Conservation (phyloP, 345 rosid species). For the Cochlearia excelsa region DNA sequence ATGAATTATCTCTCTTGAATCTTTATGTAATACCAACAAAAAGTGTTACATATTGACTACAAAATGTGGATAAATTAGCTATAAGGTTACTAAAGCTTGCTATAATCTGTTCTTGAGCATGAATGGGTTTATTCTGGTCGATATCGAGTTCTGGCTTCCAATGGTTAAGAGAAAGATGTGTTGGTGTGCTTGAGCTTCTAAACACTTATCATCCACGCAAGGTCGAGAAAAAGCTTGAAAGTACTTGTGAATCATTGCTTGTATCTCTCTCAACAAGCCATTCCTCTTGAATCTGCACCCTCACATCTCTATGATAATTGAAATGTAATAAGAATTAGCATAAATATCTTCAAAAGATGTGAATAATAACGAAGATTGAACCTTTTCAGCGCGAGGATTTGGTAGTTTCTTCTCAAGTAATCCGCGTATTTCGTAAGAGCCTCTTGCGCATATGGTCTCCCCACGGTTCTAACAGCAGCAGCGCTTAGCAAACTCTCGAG, state of each 20-base stretch:
- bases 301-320: slow-evolving; percentile 55
- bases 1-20: no score
- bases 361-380: slow-evolving; percentile 18
- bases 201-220: slow-evolving; percentile 28
- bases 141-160: background rate
- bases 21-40: no score
- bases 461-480: slow-evolving; percentile 84
- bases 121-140: no score
- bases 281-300: slow-evolving; percentile 68
- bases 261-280: slow-evolving; percentile 67
- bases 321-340: slow-evolving; percentile 6
- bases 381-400: slow-evolving; percentile 83
- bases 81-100: background rate
- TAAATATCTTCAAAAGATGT: background rate
- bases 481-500: slow-evolving; percentile 74
- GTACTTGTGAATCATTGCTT: slow-evolving; percentile 50
- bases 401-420: slow-evolving; percentile 79
- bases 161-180: background rate
- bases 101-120: background rate
- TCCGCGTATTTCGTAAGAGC: slow-evolving; percentile 79
- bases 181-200: slow-evolving; percentile 26
- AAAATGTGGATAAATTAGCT: no score
- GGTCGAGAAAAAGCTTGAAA: slow-evolving; percentile 47
- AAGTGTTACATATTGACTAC: no score
- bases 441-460: slow-evolving; percentile 75